Percentiles rank a stretch among this genome's conserved stretches.
Conservation (phyloP, 73 alveolate genomes). For the Paraurostyla sp. region DNA sequence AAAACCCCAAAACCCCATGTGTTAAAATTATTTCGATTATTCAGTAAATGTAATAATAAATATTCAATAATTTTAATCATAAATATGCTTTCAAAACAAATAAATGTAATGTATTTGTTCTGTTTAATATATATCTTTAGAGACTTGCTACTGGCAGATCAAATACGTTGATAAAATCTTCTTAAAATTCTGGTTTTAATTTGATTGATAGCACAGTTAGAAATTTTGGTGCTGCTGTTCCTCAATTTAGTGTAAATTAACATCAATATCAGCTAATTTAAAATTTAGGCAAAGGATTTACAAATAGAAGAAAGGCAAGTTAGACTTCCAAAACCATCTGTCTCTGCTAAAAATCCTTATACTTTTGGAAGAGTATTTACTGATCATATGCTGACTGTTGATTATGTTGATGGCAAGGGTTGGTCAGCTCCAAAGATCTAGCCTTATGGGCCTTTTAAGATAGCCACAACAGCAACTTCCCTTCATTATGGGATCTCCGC, state of each 20-base stretch:
- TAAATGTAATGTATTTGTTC: background rate
- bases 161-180: background rate
- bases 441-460: constrained; percentile 74
- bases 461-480: constrained; percentile 79
- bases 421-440: constrained; percentile 83
- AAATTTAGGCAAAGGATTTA: constrained; percentile 5
- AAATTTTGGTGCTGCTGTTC: background rate
- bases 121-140: background rate
- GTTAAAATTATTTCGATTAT: no score
- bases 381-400: constrained; percentile 83
- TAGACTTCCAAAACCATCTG: background rate
- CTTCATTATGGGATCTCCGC: constrained; percentile 86
- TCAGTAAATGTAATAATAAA: no score
- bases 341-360: background rate
- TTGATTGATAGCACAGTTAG: background rate
- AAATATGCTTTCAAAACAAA: background rate
- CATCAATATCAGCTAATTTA: background rate
- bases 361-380: constrained; percentile 80
- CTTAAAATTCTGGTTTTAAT: background rate
- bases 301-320: constrained; percentile 5
- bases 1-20: no score
- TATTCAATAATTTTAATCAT: background rate
- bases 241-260: background rate
- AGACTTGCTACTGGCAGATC: background rate
- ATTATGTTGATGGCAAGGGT: constrained; percentile 77